Base-by-base conservation (phyloP, 1,139 yeast species). In the Hemisphaericaspora xylofermentans region DNA sequence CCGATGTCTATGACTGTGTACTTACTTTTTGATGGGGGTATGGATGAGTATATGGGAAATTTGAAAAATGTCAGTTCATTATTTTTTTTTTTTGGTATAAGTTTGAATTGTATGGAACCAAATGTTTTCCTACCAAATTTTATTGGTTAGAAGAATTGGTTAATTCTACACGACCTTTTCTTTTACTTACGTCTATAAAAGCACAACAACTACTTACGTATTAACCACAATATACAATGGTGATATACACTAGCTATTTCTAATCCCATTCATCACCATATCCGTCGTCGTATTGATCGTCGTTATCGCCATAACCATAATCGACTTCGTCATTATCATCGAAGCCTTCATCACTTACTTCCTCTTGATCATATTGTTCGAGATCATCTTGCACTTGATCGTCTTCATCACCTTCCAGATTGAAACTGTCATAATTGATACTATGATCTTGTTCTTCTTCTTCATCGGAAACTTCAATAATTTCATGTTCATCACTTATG, bases 221-320 rank as follows among this genome's bases (percentile, higher is more conserved):
- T n/a, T n/a, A n/a, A n/a, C n/a, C 35, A 12, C 45, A 33, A n/a
- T 38, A 48, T 4, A 36, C 58, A 37, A 22, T 50, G 49, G 36
- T 56, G 61, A 5, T 56, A 48, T 41, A 56, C 56, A 43, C 62
- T 57, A n/a, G n/a, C 34, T 58, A 61, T 10, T 53, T 52, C 15
- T 50, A 43, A 40, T 58, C 61, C 39, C 57, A 56, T 14, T 45
- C 54, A 14, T 41, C 39, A 18, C 49, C 53, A n/a, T 45, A 35
- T 2, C 50, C 56, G 6, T 41, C 39, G 7, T 40, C 38, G 8
- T 46, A 38, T 33, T 57, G 58, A 18, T 50, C 54, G 13, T 49
- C 53, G 33, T 53, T 54, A 32, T 54, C 60, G 27, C 54, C 53
- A 36, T 49, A 50, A 5, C 51, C 54, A 29, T 54, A 56, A 19